Percentiles rank a stretch among this genome's conserved stretches.
These are phyloP conservation scores for Metarhizium sp. DNA, from an alignment of 2,329 filamentous ascomycete genomes.

Conservation along the genomic window DNA sequence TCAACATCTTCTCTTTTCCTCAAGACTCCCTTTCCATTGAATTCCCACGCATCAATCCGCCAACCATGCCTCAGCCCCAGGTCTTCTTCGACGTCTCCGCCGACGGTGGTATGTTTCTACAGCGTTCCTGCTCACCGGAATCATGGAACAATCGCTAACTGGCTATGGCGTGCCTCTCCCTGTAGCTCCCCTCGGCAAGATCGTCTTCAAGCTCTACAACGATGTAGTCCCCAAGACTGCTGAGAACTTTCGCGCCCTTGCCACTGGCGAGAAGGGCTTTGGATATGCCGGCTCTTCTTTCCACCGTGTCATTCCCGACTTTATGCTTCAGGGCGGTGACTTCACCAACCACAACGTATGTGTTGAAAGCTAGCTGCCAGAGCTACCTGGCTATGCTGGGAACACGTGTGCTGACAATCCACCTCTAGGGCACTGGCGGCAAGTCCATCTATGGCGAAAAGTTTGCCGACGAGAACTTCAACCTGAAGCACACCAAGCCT, in stretches of 20 bases:
- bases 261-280: conserved; percentile 70
- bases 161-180: neutral
- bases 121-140: neutral
- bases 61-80: conserved; percentile 2
- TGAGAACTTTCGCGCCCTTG: conserved; percentile 77
- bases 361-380: neutral
- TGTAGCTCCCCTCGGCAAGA: conserved; percentile 44
- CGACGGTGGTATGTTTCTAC: conserved; percentile 7
- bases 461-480: conserved; percentile 13
- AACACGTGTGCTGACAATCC: too few species aligned
- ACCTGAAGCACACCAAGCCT: conserved; percentile 11
- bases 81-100: conserved; percentile 10
- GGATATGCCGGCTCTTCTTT: conserved; percentile 77
- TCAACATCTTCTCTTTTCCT: neutral
- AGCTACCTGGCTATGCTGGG: too few species aligned
- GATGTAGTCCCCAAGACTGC: conserved; percentile 81
- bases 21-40: neutral
- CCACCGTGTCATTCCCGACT: conserved; percentile 86
- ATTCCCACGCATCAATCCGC: neutral
- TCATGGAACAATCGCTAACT: neutral
- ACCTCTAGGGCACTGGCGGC: conserved; percentile 11
- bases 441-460: conserved; percentile 13
- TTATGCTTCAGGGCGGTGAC: conserved; percentile 96
- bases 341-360: conserved; percentile 82
- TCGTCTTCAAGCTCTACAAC: conserved; percentile 85